Conservation (phyloP, 352 stramenopile genomes). For the Albugo candida region DNA sequence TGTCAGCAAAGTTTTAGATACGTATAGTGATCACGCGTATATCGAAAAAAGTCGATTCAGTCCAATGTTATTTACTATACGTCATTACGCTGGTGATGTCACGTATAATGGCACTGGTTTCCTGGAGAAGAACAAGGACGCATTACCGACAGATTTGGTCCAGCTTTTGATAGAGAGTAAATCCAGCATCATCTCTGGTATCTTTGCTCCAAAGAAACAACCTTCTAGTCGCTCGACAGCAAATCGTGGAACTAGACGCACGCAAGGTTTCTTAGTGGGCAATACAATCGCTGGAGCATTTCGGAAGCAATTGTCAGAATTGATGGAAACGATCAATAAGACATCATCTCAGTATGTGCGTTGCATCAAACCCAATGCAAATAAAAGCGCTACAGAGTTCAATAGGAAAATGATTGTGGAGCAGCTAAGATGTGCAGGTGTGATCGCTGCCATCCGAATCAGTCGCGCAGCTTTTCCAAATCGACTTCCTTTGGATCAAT, state of each 20-base stretch:
- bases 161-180: conserved; percentile 42
- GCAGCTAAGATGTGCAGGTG: conserved; percentile 75
- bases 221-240: conserved; percentile 9
- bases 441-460: conserved; percentile 80
- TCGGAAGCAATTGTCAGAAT: conserved; percentile 62
- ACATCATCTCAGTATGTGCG: conserved; percentile 78
- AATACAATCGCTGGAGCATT: conserved; percentile 73
- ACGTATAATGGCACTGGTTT: conserved; percentile 62
- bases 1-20: conserved; percentile 60
- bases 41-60: conserved; percentile 77
- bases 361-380: conserved; percentile 83
- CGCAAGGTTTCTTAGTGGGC: conserved; percentile 62
- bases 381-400: conserved; percentile 66
- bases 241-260: conserved; percentile 20
- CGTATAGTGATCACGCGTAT: conserved; percentile 56
- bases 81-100: conserved; percentile 67
- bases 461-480: conserved; percentile 77
- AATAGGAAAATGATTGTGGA: conserved; percentile 79
- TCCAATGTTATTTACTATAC: conserved; percentile 58
- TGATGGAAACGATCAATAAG: conserved; percentile 79
- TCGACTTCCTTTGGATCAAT: conserved; percentile 78
- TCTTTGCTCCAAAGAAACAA: conserved; percentile 27
- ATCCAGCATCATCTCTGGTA: conserved; percentile 36
- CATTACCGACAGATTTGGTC: conserved; percentile 58
- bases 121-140: conserved; percentile 77